Evolutionary conservation across 495 filamentous ascomycete species (phyloP).

Genomic region (Hypomontagnella monticulosa): DNA sequence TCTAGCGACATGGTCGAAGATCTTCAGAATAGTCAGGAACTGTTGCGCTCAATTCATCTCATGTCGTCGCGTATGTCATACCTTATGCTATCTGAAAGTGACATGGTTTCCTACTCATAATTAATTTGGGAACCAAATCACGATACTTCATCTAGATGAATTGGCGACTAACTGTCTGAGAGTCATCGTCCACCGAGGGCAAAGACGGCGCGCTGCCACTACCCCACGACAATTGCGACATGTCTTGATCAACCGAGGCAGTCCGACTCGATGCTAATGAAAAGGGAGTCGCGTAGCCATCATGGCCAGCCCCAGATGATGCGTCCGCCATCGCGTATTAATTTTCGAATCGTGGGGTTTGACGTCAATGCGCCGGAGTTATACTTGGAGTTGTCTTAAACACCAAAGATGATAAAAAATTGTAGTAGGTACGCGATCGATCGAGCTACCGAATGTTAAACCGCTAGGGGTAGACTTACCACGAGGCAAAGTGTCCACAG

Average conservation of each 20-base stretch:
- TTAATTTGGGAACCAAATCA: slow-evolving; percentile 5
- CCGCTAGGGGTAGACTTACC: slow-evolving; percentile 5
- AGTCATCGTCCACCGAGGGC: slow-evolving; percentile 43
- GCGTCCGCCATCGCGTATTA: slow-evolving; percentile 11
- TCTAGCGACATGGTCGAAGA: slow-evolving; percentile 47
- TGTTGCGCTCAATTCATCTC: not conserved
- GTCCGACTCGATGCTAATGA: slow-evolving; percentile 25
- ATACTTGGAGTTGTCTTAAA: not conserved
- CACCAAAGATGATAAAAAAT: not conserved
- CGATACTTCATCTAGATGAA: not conserved
- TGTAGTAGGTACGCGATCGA: not conserved
- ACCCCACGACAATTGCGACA: slow-evolving; percentile 41
- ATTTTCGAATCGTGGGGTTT: not conserved
- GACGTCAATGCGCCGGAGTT: slow-evolving; percentile 1
- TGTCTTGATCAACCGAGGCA: slow-evolving; percentile 24
- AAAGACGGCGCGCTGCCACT: slow-evolving; percentile 42
- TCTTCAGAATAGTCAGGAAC: slow-evolving; percentile 23
- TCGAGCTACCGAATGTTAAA: not conserved
- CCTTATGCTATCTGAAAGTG: slow-evolving; percentile 22
- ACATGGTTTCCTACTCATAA: slow-evolving; percentile 21
- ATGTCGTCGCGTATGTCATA: not conserved
- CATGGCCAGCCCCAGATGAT: slow-evolving; percentile 9
- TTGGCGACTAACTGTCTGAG: slow-evolving; percentile 23
- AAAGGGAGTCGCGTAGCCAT: slow-evolving; percentile 10
- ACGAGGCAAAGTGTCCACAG: slow-evolving; percentile 11